These are phyloP conservation scores for Phragmites australis DNA, from an alignment of 176 grass and related monocot species.

Conservation along the genomic window DNA sequence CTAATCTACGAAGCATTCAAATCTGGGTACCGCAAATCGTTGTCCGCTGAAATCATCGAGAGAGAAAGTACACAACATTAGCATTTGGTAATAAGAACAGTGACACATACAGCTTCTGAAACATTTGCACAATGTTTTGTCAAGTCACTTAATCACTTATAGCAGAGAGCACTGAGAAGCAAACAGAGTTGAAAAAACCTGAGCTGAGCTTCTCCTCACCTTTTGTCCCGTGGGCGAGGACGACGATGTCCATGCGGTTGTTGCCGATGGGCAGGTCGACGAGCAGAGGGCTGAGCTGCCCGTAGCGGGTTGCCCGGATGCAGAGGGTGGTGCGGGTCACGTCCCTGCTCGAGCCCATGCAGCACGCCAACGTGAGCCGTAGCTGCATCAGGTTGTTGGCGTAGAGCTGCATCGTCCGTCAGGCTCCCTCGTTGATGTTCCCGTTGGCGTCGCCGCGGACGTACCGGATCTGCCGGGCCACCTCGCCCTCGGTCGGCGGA, in stretches of 20 bases:
- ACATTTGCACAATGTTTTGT: background rate
- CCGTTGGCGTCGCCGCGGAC: constrained; percentile 20
- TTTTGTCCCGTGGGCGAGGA: constrained; percentile 13
- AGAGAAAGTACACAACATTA: background rate
- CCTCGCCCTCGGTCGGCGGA: constrained; percentile 26
- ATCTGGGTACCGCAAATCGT: constrained; percentile 28
- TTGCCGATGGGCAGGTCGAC: constrained; percentile 35
- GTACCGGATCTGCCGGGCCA: constrained; percentile 34
- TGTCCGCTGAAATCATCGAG: constrained; percentile 25
- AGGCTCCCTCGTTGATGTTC: constrained; percentile 2
- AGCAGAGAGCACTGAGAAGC: background rate
- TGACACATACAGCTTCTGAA: background rate
- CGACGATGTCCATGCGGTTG: constrained; percentile 27
- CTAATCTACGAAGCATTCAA: background rate
- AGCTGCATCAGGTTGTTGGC: constrained; percentile 47
- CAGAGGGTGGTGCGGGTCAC: constrained; percentile 38
- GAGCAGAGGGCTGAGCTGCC: constrained; percentile 31
- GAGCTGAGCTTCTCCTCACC: constrained; percentile 14
- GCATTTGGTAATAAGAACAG: background rate
- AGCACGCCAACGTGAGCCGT: constrained; percentile 31
- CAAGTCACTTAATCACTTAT: background rate
- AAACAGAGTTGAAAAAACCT: background rate
- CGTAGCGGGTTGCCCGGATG: constrained; percentile 15
- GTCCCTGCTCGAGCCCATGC: constrained; percentile 12
- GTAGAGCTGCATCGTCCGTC: constrained; percentile 32